Conservation (phyloP, 2,329 filamentous ascomycete species). For the Penicillium sp. region DNA sequence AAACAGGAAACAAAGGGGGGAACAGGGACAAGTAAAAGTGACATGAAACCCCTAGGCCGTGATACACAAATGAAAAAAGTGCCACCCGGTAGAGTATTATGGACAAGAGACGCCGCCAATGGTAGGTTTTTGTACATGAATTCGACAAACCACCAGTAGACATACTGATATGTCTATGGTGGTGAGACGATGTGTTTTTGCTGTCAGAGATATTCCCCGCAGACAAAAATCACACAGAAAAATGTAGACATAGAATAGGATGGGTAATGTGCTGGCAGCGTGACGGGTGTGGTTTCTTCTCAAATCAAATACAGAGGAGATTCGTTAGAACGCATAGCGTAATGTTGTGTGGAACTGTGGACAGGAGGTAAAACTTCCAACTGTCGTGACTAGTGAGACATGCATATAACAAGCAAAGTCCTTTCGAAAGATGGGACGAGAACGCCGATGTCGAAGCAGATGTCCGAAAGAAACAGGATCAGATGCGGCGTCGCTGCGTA, state of each 20-base stretch:
- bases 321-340: conserved; percentile 1
- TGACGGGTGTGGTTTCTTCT: neutral
- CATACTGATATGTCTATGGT: neutral
- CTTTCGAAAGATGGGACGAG: neutral
- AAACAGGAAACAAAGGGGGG: neutral
- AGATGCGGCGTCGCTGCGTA: conserved; percentile 9
- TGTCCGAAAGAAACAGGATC: neutral
- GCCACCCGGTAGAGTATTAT: conserved; percentile 3
- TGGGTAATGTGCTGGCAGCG: neutral
- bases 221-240: neutral
- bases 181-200: neutral
- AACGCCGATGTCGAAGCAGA: conserved; percentile 1
- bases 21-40: neutral
- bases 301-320: neutral
- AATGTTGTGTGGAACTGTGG: neutral
- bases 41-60: neutral
- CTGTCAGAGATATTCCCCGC: neutral
- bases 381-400: neutral
- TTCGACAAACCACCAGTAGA: neutral
- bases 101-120: conserved; percentile 8
- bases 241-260: neutral
- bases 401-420: neutral
- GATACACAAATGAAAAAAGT: conserved; percentile 1
- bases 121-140: conserved; percentile 11
- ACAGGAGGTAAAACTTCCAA: neutral